phyloP scores from a whole-genome alignment of 2,329 filamentous ascomycete genomes.

The Diaporthe destruens region DNA sequence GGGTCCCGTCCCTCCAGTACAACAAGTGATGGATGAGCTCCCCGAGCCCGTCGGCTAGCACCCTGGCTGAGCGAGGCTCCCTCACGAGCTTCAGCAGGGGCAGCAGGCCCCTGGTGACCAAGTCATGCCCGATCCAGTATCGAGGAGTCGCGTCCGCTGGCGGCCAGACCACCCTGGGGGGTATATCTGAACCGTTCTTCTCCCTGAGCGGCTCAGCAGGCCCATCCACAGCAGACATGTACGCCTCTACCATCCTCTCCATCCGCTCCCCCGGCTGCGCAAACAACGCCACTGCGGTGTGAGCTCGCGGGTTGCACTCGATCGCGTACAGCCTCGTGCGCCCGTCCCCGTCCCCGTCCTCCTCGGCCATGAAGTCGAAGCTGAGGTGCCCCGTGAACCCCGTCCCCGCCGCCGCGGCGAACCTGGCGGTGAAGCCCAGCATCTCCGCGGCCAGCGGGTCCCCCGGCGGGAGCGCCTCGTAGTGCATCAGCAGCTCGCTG shows the following conservation, averaged over 20 bases:
- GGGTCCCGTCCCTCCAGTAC: conserved; percentile 68
- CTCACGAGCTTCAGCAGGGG: conserved; percentile 54
- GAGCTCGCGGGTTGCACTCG: conserved; percentile 77
- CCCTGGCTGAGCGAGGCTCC: conserved; percentile 44
- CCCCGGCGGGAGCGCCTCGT: conserved; percentile 67
- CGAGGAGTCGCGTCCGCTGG: conserved; percentile 48
- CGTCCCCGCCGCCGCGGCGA: conserved; percentile 58
- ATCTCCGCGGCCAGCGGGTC: conserved; percentile 70
- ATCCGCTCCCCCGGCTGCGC: conserved; percentile 54
- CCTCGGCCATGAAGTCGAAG: conserved; percentile 77
- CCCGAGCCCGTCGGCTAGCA: conserved; percentile 43
- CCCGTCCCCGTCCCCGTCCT: conserved; percentile 50
- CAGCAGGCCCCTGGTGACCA: conserved; percentile 64
- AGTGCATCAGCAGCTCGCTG: conserved; percentile 74
- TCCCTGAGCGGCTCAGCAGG: conserved; percentile 39
- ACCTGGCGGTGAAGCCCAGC: conserved; percentile 72
- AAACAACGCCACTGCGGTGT: conserved; percentile 76
- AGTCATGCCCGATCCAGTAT: conserved; percentile 78
- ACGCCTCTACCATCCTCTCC: conserved; percentile 62
- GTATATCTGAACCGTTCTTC: neutral
- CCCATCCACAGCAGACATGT: conserved; percentile 61
- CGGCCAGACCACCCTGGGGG: conserved; percentile 30
- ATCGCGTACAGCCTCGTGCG: conserved; percentile 71
- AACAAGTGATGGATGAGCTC: conserved; percentile 55
- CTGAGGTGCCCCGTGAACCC: conserved; percentile 77